Percentiles rank a stretch among this genome's conserved stretches.
Evolutionary conservation across 1,139 yeast species (phyloP).

Genomic region (Blastobotrys capitulatus): DNA sequence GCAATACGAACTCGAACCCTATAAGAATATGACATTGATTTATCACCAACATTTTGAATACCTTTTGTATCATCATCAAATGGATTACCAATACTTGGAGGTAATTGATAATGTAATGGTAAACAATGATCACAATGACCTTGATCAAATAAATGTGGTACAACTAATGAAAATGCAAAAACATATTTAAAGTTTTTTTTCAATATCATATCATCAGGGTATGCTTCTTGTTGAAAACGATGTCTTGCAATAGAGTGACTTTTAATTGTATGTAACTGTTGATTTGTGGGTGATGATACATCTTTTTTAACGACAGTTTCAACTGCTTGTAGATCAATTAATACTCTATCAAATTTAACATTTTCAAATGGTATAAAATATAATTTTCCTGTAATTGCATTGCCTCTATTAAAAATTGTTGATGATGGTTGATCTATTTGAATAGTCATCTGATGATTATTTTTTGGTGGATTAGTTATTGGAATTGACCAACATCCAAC

Average conservation of each 20-base stretch:
- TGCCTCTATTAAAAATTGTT: slow-evolving; percentile 10
- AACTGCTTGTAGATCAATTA: slow-evolving; percentile 11
- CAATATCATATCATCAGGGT: slow-evolving; percentile 17
- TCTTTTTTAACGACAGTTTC: slow-evolving; percentile 6
- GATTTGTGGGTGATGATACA: neutral
- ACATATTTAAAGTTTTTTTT: slow-evolving; percentile 17
- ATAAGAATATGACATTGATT: slow-evolving; percentile 16
- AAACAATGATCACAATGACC: slow-evolving; percentile 8
- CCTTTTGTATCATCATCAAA: neutral
- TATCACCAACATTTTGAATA: slow-evolving; percentile 10
- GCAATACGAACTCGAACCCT: slow-evolving; percentile 18
- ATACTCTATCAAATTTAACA: slow-evolving; percentile 9
- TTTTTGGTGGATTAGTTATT: neutral
- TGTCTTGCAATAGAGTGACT: slow-evolving; percentile 16
- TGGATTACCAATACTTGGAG: slow-evolving; percentile 13
- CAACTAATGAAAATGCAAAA: slow-evolving; percentile 18
- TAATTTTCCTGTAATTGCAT: slow-evolving; percentile 12
- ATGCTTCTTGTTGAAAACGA: slow-evolving; percentile 15
- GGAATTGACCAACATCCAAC: slow-evolving; percentile 1
- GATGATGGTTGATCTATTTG: slow-evolving; percentile 7
- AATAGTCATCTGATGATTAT: neutral
- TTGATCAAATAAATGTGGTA: slow-evolving; percentile 16
- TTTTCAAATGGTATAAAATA: slow-evolving; percentile 6
- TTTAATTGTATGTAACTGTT: neutral
- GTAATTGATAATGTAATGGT: slow-evolving; percentile 14